These are phyloP conservation scores for Candida gorgasii DNA, from an alignment of 805 yeast species.

Conservation along the genomic window DNA sequence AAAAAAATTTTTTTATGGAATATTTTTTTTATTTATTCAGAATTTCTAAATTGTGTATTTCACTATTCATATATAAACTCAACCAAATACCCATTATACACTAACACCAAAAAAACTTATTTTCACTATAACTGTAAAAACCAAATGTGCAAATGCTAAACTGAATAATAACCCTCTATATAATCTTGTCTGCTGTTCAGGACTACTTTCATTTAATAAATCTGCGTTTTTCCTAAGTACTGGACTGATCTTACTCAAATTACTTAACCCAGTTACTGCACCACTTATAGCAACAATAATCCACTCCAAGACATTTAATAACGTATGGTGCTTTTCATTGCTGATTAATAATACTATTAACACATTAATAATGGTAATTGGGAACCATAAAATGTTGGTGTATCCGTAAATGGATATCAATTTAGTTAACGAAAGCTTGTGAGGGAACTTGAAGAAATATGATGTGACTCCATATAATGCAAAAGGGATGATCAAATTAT, in stretches of 20 bases:
- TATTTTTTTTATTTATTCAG: not conserved
- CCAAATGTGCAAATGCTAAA: constrained; percentile 51
- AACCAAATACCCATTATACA: constrained; percentile 2
- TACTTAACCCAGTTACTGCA: constrained; percentile 58
- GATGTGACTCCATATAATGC: constrained; percentile 51
- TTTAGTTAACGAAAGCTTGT: constrained; percentile 53
- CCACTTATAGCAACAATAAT: constrained; percentile 60
- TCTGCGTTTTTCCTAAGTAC: constrained; percentile 36
- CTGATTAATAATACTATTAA: constrained; percentile 54
- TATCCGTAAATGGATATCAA: constrained; percentile 81
- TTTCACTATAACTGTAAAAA: constrained; percentile 65
- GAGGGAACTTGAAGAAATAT: constrained; percentile 54
- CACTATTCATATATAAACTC: not conserved
- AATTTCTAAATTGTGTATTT: not conserved
- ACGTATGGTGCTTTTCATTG: constrained; percentile 29
- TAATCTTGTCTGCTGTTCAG: constrained; percentile 35
- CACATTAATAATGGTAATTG: constrained; percentile 65
- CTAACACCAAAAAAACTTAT: constrained; percentile 57
- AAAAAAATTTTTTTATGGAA: not conserved
- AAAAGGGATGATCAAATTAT: constrained; percentile 66
- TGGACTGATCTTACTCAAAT: constrained; percentile 47
- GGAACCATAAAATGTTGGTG: constrained; percentile 82
- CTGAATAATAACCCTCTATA: constrained; percentile 37
- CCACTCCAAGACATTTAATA: constrained; percentile 63
- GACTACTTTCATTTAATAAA: constrained; percentile 25